A percentile compares a stretch with the other conserved stretches of the same genome.
Conservation (phyloP, 441 rosid species). For the Adansonia gregorii region DNA sequence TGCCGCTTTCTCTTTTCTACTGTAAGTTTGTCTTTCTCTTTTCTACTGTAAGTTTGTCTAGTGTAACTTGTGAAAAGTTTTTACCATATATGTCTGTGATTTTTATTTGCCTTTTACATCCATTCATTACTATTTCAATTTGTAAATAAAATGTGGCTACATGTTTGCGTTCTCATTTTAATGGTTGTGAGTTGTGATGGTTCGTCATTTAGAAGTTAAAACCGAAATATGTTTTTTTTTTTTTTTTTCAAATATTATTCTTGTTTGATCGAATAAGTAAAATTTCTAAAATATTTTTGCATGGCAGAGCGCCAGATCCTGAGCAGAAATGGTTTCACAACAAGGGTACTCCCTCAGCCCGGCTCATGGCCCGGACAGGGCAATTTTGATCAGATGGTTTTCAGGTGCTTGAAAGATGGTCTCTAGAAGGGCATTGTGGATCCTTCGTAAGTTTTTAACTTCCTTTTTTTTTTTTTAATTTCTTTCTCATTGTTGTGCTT, state of each 20-base stretch:
- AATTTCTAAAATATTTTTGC: slow-evolving; percentile 33
- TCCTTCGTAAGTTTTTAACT: slow-evolving; percentile 35
- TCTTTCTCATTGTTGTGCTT: slow-evolving; percentile 30
- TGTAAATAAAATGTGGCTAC: neutral
- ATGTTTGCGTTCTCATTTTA: neutral
- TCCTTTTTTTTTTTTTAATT: slow-evolving; percentile 16
- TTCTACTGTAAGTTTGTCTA: neutral
- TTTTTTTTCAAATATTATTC: slow-evolving; percentile 10
- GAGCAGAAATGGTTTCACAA: slow-evolving; percentile 36
- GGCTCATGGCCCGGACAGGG: slow-evolving; percentile 42
- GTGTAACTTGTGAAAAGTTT: neutral
- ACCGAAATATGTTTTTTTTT: neutral
- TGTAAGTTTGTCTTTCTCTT: slow-evolving; percentile 22
- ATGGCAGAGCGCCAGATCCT: slow-evolving; percentile 37
- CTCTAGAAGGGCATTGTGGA: slow-evolving; percentile 30
- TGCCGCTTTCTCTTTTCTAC: slow-evolving; percentile 31
- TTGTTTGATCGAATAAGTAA: slow-evolving; percentile 6
- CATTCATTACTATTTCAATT: neutral
- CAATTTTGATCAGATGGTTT: slow-evolving; percentile 45
- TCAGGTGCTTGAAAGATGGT: slow-evolving; percentile 27
- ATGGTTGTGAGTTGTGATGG: neutral
- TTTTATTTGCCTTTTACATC: neutral
- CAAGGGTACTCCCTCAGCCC: slow-evolving; percentile 29
- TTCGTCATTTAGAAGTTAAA: neutral
- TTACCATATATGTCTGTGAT: neutral